Evolutionary conservation across 352 stramenopile species (phyloP).

Genomic region (Sclerospora graminicola): DNA sequence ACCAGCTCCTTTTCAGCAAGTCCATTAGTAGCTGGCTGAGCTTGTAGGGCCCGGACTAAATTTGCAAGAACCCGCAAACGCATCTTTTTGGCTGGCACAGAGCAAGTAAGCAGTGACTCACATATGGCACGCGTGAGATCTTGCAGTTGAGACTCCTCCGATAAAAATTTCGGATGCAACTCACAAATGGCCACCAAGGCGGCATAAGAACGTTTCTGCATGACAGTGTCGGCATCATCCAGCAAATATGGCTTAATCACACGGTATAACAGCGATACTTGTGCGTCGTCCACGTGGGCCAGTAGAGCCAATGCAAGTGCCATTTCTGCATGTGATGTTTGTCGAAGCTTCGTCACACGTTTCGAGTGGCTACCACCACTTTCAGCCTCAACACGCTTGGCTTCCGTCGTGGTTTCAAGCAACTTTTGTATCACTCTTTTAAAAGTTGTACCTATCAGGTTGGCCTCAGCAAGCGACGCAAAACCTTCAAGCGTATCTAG

Average conservation of each 20-base stretch:
- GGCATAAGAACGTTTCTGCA: slow-evolving; percentile 86
- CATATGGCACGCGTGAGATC: slow-evolving; percentile 92
- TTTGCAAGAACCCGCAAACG: slow-evolving; percentile 86
- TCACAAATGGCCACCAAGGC: slow-evolving; percentile 84
- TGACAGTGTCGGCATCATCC: slow-evolving; percentile 72
- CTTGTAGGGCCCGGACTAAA: slow-evolving; percentile 65
- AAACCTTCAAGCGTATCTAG: slow-evolving; percentile 79
- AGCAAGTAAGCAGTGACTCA: slow-evolving; percentile 90
- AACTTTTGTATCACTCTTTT: slow-evolving; percentile 87
- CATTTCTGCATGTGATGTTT: slow-evolving; percentile 65
- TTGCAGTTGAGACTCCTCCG: slow-evolving; percentile 67
- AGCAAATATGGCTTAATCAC: slow-evolving; percentile 85
- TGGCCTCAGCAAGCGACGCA: slow-evolving; percentile 54
- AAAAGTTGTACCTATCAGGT: slow-evolving; percentile 63
- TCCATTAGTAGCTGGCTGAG: slow-evolving; percentile 40
- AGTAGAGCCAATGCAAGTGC: slow-evolving; percentile 71
- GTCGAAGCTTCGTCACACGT: slow-evolving; percentile 41
- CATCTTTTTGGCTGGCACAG: slow-evolving; percentile 93
- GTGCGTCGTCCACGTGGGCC: slow-evolving; percentile 65
- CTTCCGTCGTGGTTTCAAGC: slow-evolving; percentile 71
- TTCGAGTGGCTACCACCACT: slow-evolving; percentile 30
- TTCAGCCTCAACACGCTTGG: slow-evolving; percentile 46
- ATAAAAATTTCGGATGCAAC: slow-evolving; percentile 70
- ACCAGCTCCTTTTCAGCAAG: slow-evolving; percentile 68
- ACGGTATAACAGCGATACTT: slow-evolving; percentile 71